Evolutionary conservation across 169 alveolate species (phyloP).

Genomic region (Perkinsus olseni): DNA sequence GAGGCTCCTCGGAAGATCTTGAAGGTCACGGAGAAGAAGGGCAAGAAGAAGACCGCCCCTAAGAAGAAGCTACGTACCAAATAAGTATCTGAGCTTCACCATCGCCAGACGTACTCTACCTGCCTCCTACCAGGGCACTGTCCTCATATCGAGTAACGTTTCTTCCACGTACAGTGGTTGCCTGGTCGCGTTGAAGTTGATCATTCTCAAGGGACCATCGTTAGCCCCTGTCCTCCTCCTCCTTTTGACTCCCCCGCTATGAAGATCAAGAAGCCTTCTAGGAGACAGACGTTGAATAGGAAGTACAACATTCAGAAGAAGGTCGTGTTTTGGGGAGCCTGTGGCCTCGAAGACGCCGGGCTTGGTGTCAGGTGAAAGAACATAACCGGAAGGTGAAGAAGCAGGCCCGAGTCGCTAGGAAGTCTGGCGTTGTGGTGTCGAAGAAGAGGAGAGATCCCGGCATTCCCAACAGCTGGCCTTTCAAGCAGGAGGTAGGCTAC

Average conservation of each 20-base stretch:
- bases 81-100: neutral
- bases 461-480: neutral
- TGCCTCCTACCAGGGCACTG: neutral
- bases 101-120: neutral
- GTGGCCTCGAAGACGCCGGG: neutral
- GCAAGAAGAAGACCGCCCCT: neutral
- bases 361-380: neutral
- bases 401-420: neutral
- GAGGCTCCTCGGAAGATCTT: neutral
- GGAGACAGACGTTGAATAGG: neutral
- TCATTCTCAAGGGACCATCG: neutral
- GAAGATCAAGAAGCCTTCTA: neutral
- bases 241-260: neutral
- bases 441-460: neutral
- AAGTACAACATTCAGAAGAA: neutral
- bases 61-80: neutral
- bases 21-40: neutral
- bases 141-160: neutral
- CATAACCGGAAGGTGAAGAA: neutral
- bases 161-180: neutral
- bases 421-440: neutral
- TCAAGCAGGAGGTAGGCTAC: neutral
- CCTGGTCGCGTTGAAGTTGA: neutral
- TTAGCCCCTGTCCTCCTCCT: neutral
- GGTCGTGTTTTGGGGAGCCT: neutral